Evolutionary conservation across 192 early-diverging fungal species (phyloP).

Genomic region (Kickxella alabastrina): DNA sequence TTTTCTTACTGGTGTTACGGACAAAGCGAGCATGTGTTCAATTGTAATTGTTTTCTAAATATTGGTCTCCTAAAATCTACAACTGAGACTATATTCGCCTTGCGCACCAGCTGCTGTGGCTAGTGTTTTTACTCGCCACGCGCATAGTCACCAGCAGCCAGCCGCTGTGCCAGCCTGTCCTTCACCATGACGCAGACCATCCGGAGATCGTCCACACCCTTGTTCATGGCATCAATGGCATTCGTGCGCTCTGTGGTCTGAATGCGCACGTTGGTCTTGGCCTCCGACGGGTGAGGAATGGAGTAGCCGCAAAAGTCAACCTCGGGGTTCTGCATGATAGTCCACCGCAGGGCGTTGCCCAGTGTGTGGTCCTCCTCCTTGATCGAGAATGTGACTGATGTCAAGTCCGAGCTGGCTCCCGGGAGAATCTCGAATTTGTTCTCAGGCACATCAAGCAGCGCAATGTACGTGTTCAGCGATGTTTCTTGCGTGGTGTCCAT

Average conservation of each 20-base stretch:
- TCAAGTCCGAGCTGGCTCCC: constrained; percentile 64
- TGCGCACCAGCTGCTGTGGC: too few species aligned
- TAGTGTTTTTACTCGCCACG: constrained; percentile 20
- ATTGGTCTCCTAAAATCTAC: too few species aligned
- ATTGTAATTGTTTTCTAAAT: too few species aligned
- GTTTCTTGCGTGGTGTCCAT: constrained; percentile 3
- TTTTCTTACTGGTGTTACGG: too few species aligned
- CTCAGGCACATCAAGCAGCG: constrained; percentile 29
- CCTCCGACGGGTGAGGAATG: constrained; percentile 94
- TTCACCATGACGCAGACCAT: constrained; percentile 68
- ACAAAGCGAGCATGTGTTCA: too few species aligned
- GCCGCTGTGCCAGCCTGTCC: constrained; percentile 58
- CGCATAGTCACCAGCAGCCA: constrained; percentile 57
- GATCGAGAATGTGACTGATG: constrained; percentile 81
- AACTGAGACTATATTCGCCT: too few species aligned
- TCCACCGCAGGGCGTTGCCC: constrained; percentile 88
- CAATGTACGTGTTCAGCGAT: constrained; percentile 22
- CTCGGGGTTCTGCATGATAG: constrained; percentile 90
- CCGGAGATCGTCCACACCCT: constrained; percentile 82
- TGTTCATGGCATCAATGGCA: constrained; percentile 78
- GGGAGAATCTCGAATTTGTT: constrained; percentile 48
- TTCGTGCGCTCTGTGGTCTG: constrained; percentile 80
- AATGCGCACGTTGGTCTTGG: constrained; percentile 86
- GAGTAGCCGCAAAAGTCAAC: constrained; percentile 95
- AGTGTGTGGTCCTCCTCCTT: constrained; percentile 96